Evolutionary conservation across 768 basidiomycete genomes (phyloP).

Genomic region (Hygrophorus russula): DNA sequence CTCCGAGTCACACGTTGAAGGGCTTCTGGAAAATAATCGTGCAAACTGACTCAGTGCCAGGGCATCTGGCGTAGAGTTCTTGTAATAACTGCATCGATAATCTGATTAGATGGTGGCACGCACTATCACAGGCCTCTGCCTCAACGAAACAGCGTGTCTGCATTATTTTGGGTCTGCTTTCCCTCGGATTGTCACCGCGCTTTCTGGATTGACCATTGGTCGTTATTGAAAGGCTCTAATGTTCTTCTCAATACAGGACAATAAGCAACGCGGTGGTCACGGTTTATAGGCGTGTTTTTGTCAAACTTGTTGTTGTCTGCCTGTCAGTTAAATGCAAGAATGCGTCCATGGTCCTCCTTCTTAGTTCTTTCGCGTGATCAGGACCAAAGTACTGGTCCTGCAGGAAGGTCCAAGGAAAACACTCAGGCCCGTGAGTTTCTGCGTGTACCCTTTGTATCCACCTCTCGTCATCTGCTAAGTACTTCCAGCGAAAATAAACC

Average conservation of each 20-base stretch:
- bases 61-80: too few relatives aligned
- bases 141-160: too few relatives aligned
- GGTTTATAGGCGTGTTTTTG: background rate
- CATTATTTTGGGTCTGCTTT: background rate
- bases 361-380: slow-evolving; percentile 6
- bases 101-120: background rate
- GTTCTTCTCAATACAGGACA: too few relatives aligned
- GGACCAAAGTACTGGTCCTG: slow-evolving; percentile 20
- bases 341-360: background rate
- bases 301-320: background rate
- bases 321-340: background rate
- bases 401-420: slow-evolving; percentile 12
- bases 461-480: slow-evolving; percentile 9
- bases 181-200: background rate
- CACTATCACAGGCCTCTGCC: background rate
- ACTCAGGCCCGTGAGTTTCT: slow-evolving; percentile 2
- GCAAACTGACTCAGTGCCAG: too few relatives aligned
- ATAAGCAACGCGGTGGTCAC: background rate
- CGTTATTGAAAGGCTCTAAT: too few relatives aligned
- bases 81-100: too few relatives aligned
- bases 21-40: too few relatives aligned
- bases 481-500: background rate
- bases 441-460: slow-evolving; percentile 6
- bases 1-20: too few relatives aligned
- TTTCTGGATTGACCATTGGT: too few relatives aligned